Base-by-base conservation (phyloP, 2,329 filamentous ascomycete species). In the Lithohypha guttulata region DNA sequence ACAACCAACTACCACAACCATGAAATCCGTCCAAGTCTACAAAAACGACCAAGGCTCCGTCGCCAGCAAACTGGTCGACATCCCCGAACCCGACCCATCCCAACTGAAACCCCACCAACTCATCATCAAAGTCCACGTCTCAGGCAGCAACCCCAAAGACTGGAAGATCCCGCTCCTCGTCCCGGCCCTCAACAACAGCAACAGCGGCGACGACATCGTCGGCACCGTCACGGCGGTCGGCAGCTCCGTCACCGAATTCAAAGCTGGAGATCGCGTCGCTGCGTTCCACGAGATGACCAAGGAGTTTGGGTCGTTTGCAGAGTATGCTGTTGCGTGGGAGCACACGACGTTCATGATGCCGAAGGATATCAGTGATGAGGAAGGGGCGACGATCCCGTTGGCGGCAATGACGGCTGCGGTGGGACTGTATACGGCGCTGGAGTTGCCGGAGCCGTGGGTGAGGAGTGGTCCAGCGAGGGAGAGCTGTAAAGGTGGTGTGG, bases 301-400 rank as follows among this genome's bases (percentile, higher is more conserved):
- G 1, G 59, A 65, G 0, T 57, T 62, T n/a, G 73, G 73, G 2
- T 64, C 60, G 21, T 77, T 66, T 45, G 73, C 70, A 2, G 71
- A 77, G 44, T 77, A 75, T 50, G 70, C 70, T 1, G 51, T 76
- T 4, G 65, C 65, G 2, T 67, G 60, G 61, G 60, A 60, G 20
- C 60, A 72, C 43, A 69, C 70, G 0, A 76, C 71, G 0, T 72
- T 74, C 53, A 69, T 70, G 49, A 55, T 77, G 10, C 69, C 72
- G 0, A 46, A 60, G 15, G 59, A 62, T 17, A 62, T 60, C 0
- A 65, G 59, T 4, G 76, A 75, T 37, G 69, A 77, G 56, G 68
- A 67, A 65, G 51, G 6, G 39, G 50, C 25, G 3, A 46, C 48
- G 3, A 46, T 48, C n/a, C 42, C 43, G 7, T 36, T 47, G 8